Conservation (phyloP, 2,329 filamentous ascomycete genomes). For the Hypoxylon sp. region DNA sequence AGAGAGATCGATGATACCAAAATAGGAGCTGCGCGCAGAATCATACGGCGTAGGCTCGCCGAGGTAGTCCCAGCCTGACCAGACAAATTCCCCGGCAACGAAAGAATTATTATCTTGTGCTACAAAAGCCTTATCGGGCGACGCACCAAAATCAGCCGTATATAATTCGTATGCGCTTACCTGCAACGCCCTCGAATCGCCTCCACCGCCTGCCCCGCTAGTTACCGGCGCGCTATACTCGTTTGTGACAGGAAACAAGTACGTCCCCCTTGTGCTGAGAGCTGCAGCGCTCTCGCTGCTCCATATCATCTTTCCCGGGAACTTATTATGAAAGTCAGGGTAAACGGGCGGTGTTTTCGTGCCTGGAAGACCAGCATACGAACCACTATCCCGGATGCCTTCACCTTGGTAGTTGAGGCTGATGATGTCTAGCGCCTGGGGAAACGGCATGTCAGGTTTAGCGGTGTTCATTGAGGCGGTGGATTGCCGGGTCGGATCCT, state of each 20-base stretch:
- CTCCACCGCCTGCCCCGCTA: conserved; percentile 56
- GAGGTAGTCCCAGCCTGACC: conserved; percentile 64
- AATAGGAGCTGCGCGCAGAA: conserved; percentile 64
- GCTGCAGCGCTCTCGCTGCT: conserved; percentile 59
- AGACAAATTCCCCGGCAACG: conserved; percentile 67
- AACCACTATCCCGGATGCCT: conserved; percentile 48
- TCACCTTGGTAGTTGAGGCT: conserved; percentile 62
- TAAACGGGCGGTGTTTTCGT: conserved; percentile 47
- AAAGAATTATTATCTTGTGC: conserved; percentile 62
- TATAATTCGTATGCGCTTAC: conserved; percentile 68
- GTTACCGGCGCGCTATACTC: conserved; percentile 53
- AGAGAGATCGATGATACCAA: conserved; percentile 68
- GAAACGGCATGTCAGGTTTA: conserved; percentile 24
- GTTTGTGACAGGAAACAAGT: conserved; percentile 63
- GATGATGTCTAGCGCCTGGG: conserved; percentile 55
- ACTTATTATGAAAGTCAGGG: conserved; percentile 58
- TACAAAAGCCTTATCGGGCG: conserved; percentile 66
- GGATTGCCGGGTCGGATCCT: conserved; percentile 28
- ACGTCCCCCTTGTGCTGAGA: conserved; percentile 64
- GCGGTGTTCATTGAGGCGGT: conserved; percentile 29
- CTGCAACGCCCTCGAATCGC: conserved; percentile 42
- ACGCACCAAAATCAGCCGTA: conserved; percentile 60
- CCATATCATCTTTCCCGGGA: conserved; percentile 62
- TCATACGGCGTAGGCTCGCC: conserved; percentile 65
- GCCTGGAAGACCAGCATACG: conserved; percentile 42